These are phyloP conservation scores for Somion occarium DNA, from an alignment of 1,284 basidiomycete species.

Conservation along the genomic window DNA sequence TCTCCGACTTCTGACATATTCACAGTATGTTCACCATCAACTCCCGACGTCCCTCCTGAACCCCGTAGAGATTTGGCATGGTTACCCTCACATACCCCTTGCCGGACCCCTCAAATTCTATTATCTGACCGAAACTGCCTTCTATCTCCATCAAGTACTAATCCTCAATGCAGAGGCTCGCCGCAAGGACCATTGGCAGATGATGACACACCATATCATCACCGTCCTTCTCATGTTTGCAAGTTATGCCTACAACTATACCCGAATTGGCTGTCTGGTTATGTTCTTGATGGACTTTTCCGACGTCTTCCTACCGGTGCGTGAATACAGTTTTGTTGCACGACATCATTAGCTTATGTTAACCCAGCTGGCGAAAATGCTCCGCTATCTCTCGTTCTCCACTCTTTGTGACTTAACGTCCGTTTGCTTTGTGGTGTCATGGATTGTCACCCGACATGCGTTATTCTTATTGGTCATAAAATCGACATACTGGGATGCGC, in stretches of 20 bases:
- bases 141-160: conserved; percentile 90
- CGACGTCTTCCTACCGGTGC: conserved; percentile 88
- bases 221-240: conserved; percentile 75
- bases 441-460: conserved; percentile 84
- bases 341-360: neutral
- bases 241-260: conserved; percentile 84
- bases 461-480: conserved; percentile 71
- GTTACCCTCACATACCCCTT: conserved; percentile 81
- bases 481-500: conserved; percentile 50
- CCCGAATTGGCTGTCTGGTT: conserved; percentile 83
- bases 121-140: conserved; percentile 89
- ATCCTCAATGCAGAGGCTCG: conserved; percentile 92
- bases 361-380: conserved; percentile 84
- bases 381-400: conserved; percentile 76
- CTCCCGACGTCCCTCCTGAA: conserved; percentile 68
- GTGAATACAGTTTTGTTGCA: conserved; percentile 27
- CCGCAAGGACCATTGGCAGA: conserved; percentile 91
- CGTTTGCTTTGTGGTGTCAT: conserved; percentile 80
- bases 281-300: conserved; percentile 92
- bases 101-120: conserved; percentile 84
- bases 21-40: conserved; percentile 74
- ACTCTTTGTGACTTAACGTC: conserved; percentile 76
- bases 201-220: conserved; percentile 94
- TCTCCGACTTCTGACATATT: conserved; percentile 4
- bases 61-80: conserved; percentile 70